A percentile compares a stretch with the other conserved stretches of the same genome.
Conservation (phyloP, 2,329 filamentous ascomycete species). For the Plectosphaerella plurivora region DNA sequence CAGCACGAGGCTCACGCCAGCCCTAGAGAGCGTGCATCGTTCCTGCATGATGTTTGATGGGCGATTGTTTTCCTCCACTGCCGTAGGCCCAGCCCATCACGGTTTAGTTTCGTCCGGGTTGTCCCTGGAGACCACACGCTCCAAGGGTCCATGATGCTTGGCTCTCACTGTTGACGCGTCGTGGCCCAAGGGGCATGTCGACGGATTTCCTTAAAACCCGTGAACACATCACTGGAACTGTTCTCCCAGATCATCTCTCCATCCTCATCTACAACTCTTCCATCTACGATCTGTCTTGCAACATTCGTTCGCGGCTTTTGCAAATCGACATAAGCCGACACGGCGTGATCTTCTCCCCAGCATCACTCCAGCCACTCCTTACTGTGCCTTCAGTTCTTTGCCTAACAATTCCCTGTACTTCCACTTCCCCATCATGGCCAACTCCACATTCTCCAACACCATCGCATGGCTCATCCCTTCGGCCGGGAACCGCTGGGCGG, state of each 20-base stretch:
- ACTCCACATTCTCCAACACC: slow-evolving; percentile 4
- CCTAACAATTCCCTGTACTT: neutral
- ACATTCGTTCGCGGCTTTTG: neutral
- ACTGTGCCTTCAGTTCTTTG: neutral
- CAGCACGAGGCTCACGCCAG: neutral
- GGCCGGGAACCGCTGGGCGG: slow-evolving; percentile 9
- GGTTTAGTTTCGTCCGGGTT: neutral
- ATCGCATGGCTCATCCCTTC: slow-evolving; percentile 13
- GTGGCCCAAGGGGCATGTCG: neutral
- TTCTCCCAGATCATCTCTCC: neutral
- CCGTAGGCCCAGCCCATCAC: neutral
- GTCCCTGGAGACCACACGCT: neutral
- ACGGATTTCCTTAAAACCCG: neutral
- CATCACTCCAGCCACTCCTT: slow-evolving; percentile 1
- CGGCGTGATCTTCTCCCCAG: neutral
- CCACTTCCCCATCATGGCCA: neutral
- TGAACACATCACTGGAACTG: neutral
- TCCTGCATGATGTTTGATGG: neutral
- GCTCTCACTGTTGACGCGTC: neutral
- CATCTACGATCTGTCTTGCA: neutral
- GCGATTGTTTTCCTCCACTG: neutral
- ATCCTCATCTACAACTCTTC: neutral
- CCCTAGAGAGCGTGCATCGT: neutral
- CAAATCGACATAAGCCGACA: neutral
- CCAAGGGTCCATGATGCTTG: neutral